Base-by-base conservation (phyloP, 768 basidiomycete species). In the Kwoniella heveanensis region DNA sequence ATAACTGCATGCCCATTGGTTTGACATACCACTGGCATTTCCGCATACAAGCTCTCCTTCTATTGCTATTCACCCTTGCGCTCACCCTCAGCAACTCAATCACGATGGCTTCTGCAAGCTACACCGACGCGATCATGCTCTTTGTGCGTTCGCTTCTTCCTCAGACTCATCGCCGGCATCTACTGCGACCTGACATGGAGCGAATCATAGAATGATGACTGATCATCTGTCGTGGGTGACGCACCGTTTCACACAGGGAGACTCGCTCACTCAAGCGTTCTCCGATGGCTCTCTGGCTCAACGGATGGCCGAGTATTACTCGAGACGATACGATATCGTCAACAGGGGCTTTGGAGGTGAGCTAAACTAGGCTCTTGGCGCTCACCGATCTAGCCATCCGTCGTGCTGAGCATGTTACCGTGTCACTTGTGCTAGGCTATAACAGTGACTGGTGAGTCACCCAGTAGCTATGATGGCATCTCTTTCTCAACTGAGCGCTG, bases 261-360 rank as follows among this genome's bases (percentile, higher is more conserved):
- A 79, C 52, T 77, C 76, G 1, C 55, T 79, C 57, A 79, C 78
- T 9, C 71, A 79, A 47, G 65, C 73, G 9, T 69, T 62, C 55
- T 56, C 69, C 0, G 66, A 63, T 13, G 78, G 79, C 6, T 91
- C 89, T 17, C 83, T 93, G 57, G 87, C 86, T 0, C 86, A 89
- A 65, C 83, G 84, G 53, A 83, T 95, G 56, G 82, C 89, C 44
- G 91, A 88, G 76, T 83, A 83, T 0, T 95, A 95, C 78, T 84
- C 84, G 47, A 83, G 93, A 65, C 90, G 87, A 78, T 79, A 92
- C 30, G 93, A 96, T 73, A 86, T 96, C 21, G 67, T 95, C 66
- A 95, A 95, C 74, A 86, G 92, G 52, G 93, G 93, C 1, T 82
- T 88, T 52, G 65, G 67, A 39, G 79, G 27, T 83, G 85, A 29